Conservation (phyloP, 2,329 filamentous ascomycete genomes). For the Clarireedia sp. region DNA sequence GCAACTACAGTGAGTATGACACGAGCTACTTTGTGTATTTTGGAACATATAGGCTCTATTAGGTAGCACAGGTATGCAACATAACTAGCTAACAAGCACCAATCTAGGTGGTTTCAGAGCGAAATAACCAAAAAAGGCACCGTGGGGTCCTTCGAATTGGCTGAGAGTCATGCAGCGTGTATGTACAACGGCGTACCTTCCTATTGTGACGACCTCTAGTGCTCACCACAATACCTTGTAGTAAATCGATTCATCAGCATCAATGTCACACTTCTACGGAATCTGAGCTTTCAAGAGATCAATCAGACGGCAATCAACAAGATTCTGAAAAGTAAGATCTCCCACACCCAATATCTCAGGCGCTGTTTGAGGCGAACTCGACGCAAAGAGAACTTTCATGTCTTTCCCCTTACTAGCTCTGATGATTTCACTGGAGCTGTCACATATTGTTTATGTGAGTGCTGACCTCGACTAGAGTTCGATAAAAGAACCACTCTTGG, state of each 20-base stretch:
- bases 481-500: conserved; percentile 76
- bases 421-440: background rate
- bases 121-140: conserved; percentile 55
- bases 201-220: too few species aligned
- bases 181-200: background rate
- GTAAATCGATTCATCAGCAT: conserved; percentile 55
- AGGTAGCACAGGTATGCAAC: background rate
- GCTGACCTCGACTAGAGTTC: conserved; percentile 50
- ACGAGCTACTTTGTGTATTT: background rate
- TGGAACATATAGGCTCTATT: background rate
- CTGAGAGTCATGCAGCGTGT: conserved; percentile 51
- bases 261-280: conserved; percentile 69
- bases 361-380: too few species aligned
- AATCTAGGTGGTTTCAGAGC: conserved; percentile 52
- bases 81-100: background rate
- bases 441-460: too few species aligned
- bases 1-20: conserved; percentile 39
- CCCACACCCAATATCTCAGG: too few species aligned
- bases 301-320: conserved; percentile 72
- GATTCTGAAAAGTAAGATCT: conserved; percentile 67
- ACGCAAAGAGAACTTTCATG: conserved; percentile 2
- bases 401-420: background rate
- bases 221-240: background rate
- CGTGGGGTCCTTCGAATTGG: conserved; percentile 54
- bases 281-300: conserved; percentile 76